Conservation (phyloP, 73 alveolate species). For the Stentor coeruleus region DNA sequence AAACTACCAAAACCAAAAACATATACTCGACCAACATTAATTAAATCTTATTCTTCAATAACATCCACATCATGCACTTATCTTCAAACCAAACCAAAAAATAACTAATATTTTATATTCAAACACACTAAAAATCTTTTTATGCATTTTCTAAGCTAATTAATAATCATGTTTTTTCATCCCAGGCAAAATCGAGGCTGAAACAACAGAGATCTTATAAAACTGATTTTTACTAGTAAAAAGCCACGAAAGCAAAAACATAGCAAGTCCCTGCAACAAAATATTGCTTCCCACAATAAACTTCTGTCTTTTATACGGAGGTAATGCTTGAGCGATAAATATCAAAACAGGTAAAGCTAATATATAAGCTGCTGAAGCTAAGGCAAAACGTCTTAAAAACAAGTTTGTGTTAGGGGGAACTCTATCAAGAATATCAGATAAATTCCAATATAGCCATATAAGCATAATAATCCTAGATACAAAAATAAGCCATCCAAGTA, state of each 20-base stretch:
- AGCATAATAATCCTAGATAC: not conserved
- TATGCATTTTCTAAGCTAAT: no score
- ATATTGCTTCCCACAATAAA: not conserved
- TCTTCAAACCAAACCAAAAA: no score
- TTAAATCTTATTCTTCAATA: no score
- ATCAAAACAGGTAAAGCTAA: constrained; percentile 8
- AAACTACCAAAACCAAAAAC: no score
- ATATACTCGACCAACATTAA: no score
- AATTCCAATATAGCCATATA: not conserved
- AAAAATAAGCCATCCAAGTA: not conserved
- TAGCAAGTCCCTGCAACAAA: not conserved
- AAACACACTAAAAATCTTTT: no score
- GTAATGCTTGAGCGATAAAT: not conserved
- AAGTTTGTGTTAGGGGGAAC: not conserved
- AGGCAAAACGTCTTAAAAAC: not conserved
- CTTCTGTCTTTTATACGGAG: constrained; percentile 7
- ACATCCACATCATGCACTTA: no score
- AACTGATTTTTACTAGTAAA: constrained; percentile 13
- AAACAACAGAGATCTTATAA: not conserved
- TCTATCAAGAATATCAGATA: not conserved
- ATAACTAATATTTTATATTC: no score
- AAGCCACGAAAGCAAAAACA: not conserved
- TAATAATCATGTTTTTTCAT: not conserved
- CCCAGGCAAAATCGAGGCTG: not conserved
- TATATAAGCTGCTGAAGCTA: not conserved